These are phyloP conservation scores for Fusarium sp. DNA, from an alignment of 2,329 filamentous ascomycete species.

Conservation along the genomic window DNA sequence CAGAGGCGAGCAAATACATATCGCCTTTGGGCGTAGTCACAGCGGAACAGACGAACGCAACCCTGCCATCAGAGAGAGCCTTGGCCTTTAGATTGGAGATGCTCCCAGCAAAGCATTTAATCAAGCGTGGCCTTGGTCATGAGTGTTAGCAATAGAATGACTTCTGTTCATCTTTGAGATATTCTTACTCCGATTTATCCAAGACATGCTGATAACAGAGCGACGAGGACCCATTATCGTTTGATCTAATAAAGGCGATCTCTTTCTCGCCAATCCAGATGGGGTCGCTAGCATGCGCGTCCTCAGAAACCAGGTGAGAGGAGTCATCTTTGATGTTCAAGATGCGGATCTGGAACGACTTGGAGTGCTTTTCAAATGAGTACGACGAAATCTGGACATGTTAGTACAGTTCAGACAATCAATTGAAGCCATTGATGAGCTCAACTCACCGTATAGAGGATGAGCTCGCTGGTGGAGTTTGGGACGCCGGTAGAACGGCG, in stretches of 20 bases:
- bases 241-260: conserved; percentile 64
- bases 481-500: conserved; percentile 76
- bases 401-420: not conserved
- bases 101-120: conserved; percentile 62
- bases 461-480: conserved; percentile 72
- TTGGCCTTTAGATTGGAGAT: conserved; percentile 71
- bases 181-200: conserved; percentile 53
- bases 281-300: conserved; percentile 74
- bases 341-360: conserved; percentile 74
- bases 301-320: conserved; percentile 73
- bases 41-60: conserved; percentile 70
- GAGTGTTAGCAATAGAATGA: conserved; percentile 1
- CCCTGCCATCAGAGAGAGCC: conserved; percentile 58
- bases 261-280: conserved; percentile 79
- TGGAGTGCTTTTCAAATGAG: conserved; percentile 80
- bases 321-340: conserved; percentile 76
- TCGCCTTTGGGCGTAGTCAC: conserved; percentile 75
- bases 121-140: conserved; percentile 51
- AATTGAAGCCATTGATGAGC: conserved; percentile 7
- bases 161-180: not conserved
- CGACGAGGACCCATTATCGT: conserved; percentile 59
- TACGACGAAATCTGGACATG: conserved; percentile 72
- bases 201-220: conserved; percentile 55
- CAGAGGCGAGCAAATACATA: conserved; percentile 73
- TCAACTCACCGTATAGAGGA: conserved; percentile 69